Evolutionary conservation across 495 filamentous ascomycete genomes (phyloP), one percentile per base, ranked within the genome.

Genomic region (Lasiosphaeria miniovina): DNA sequence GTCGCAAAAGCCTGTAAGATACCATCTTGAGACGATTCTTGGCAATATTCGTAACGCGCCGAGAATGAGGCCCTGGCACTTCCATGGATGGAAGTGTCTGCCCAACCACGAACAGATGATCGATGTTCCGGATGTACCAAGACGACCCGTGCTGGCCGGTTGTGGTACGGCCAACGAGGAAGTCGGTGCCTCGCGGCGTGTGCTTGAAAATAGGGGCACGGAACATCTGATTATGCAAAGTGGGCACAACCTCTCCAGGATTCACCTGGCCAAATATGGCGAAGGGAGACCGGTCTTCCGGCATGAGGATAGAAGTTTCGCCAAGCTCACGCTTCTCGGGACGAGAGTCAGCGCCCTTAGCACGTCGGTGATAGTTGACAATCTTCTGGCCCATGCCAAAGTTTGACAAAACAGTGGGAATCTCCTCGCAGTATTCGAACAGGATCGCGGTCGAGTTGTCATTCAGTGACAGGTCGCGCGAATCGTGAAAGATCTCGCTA

Each of bases 21-120:
- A 98, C 82, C 90, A 97, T 96, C 75, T 92, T 96, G 74, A 99
- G 84, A 14, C 94, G 88, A 68, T 92, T 95, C 77, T 98, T 98
- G 24, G 89, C 84, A 7, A 93, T 91, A 38, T 93, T 96, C 0
- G 95, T 98, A 31, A 98, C 93, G 66, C 91, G 93, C 51, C 94
- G 84, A 3, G 93, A 94, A 74, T 97, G 91, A 2, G 91, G 91
- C 3, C 91, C 90, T 40, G 95, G 95, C 6, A 99, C 88, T 62
- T 97, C 93, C 35, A 92, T 84, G 0, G 89, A 90, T 10, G 94
- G 94, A 63, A 98, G 87, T 60, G 91, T 86, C 66, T 99, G 94
- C 6, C 94, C 94, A 46, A 96, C 94, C 11, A 89, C 85, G 63
- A 85, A 93, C 14, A 99, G 71, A 67, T 96, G 87, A 57, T 97